These are phyloP conservation scores for Leishmania major DNA, from an alignment of 208 protist genomes.

Conservation along the genomic window DNA sequence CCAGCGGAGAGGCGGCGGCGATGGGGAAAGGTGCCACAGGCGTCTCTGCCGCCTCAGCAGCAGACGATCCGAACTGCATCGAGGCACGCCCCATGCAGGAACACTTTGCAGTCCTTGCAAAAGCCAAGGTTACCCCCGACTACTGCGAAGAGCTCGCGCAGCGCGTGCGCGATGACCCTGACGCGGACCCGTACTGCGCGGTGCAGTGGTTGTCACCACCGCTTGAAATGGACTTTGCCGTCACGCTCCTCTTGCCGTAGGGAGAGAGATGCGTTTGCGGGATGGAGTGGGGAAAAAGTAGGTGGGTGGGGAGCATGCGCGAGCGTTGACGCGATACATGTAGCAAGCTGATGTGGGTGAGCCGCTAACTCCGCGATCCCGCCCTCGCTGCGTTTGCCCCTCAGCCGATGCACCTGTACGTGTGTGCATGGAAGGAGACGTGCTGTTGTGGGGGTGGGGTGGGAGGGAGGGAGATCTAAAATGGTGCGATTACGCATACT, in stretches of 20 bases:
- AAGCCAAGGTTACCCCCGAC: conserved; percentile 45
- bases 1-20: background rate
- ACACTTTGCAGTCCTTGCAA: conserved; percentile 41
- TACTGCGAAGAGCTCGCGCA: conserved; percentile 54
- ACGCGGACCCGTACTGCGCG: conserved; percentile 50
- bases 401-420: too few species aligned
- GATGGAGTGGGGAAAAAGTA: background rate
- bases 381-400: too few species aligned
- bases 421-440: too few species aligned
- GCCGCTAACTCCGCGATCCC: too few species aligned
- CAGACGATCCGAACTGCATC: background rate
- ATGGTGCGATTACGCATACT: too few species aligned
- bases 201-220: conserved; percentile 35
- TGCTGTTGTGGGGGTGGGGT: too few species aligned
- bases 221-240: conserved; percentile 15
- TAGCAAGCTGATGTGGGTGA: too few species aligned
- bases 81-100: conserved; percentile 14
- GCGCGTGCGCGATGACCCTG: conserved; percentile 33
- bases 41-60: background rate
- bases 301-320: background rate
- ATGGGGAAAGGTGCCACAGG: background rate
- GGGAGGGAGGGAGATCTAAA: too few species aligned
- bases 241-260: conserved; percentile 29
- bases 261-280: background rate
- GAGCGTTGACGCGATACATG: too few species aligned